These are phyloP conservation scores for Chaetomium strumarium DNA, from an alignment of 2,329 filamentous ascomycete genomes.

Conservation along the genomic window DNA sequence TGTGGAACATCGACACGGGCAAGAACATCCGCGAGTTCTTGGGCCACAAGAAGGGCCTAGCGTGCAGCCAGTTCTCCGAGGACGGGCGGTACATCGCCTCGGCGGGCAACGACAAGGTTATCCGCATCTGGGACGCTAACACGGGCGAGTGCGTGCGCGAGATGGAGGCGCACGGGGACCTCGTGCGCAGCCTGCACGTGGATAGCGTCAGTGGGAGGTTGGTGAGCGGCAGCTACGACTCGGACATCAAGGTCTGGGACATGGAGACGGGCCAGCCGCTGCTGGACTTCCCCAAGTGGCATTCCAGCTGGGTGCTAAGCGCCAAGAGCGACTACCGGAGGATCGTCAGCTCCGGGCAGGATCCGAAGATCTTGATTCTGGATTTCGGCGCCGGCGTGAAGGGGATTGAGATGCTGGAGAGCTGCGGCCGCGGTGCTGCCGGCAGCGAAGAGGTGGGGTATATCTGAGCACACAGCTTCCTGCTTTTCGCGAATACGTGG, in stretches of 20 bases:
- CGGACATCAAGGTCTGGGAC: slow-evolving; percentile 91
- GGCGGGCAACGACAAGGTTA: slow-evolving; percentile 90
- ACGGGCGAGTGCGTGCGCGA: slow-evolving; percentile 78
- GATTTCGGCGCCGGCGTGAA: slow-evolving; percentile 70
- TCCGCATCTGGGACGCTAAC: slow-evolving; percentile 92
- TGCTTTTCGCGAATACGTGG: too few species aligned
- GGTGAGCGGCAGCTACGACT: slow-evolving; percentile 89
- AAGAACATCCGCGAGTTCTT: slow-evolving; percentile 84
- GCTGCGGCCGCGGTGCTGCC: slow-evolving; percentile 16
- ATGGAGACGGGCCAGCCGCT: slow-evolving; percentile 72
- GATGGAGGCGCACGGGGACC: slow-evolving; percentile 74
- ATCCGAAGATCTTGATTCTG: slow-evolving; percentile 85
- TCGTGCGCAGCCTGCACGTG: slow-evolving; percentile 86
- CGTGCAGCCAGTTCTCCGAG: slow-evolving; percentile 92
- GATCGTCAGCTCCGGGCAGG: slow-evolving; percentile 91
- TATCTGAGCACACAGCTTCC: slow-evolving; percentile 1
- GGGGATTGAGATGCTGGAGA: slow-evolving; percentile 55
- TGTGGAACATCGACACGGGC: slow-evolving; percentile 91
- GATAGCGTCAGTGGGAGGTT: slow-evolving; percentile 82
- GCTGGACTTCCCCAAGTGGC: slow-evolving; percentile 88
- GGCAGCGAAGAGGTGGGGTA: slow-evolving; percentile 1
- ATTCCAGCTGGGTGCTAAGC: slow-evolving; percentile 91
- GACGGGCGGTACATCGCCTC: slow-evolving; percentile 91
- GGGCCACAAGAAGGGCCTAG: slow-evolving; percentile 86
- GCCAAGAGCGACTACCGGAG: slow-evolving; percentile 94